Base-by-base conservation (phyloP, 176 grass and related monocot genomes). In the Cenchrus fungigraminus region DNA sequence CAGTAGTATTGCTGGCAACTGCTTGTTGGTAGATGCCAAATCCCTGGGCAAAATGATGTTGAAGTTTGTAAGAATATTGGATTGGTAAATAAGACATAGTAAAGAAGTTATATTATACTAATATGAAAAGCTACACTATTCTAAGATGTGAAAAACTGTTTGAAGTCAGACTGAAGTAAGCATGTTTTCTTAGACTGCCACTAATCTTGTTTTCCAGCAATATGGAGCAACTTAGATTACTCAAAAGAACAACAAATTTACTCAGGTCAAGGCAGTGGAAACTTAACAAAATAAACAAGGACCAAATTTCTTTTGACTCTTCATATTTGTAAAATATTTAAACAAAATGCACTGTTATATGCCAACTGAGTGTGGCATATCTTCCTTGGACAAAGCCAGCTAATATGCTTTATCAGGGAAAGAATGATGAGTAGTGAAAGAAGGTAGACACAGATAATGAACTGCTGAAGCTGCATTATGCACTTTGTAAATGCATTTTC, bases 61-160 rank as follows among this genome's bases (percentile, higher is more conserved):
- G 47, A 50, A 47, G 32, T 37, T 50, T 71, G 53, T 60, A 58
- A 47, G 20, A 79, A 62, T 52, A 68, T 86, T 77, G 50, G 28
- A 65, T 43, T 28, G 28, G 53, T 19, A 28, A 22, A 40, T 45
- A 32, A 12, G 51, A 51, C 19, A 64, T 73, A 74, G 13, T 12
- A 51, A 62, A 82, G 44, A 49, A 63, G 25, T 54, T 54, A 7
- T 15, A 47, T 73, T 31, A 59, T 59, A 71, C 11, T 43, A 54
- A 65, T 13, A 14, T 84, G 57, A 7, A 84, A 84, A 31, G 25
- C 8, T 20, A 52, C 55, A 58, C 16, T 58, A 58, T 12, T 74
- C 16, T 37, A 22, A 74, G 46, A 51, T 49, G 25, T 73, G 47
- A 52, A 73, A 52, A 73, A 7, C 44, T 29, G n/a, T 4, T 73